Conservation (phyloP, 768 basidiomycete genomes). For the Lentinula lateritia region DNA sequence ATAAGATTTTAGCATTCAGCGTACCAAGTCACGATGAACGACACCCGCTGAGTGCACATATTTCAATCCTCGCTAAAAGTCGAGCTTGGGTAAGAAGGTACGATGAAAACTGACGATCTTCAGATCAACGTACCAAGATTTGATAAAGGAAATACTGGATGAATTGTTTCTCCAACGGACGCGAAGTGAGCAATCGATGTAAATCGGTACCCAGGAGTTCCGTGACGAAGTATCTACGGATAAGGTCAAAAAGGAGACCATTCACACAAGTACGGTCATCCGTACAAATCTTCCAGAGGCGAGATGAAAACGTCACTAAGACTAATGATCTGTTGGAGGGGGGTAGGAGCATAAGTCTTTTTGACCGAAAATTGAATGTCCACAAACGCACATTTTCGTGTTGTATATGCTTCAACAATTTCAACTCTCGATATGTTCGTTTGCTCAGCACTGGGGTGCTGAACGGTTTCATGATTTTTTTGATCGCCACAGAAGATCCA, state of each 20-base stretch:
- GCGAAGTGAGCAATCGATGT: slow-evolving; percentile 91
- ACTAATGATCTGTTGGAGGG: slow-evolving; percentile 79
- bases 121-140: slow-evolving; percentile 65
- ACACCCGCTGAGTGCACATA: slow-evolving; percentile 99
- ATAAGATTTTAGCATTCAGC: slow-evolving; percentile 17
- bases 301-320: slow-evolving; percentile 99
- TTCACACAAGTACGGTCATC: background rate
- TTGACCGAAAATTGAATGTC: slow-evolving; percentile 2
- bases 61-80: slow-evolving; percentile 84
- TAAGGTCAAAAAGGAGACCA: background rate
- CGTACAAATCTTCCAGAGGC: slow-evolving; percentile 95
- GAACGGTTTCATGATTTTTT: slow-evolving; percentile 99
- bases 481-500: slow-evolving; percentile 91
- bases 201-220: slow-evolving; percentile 97
- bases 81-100: background rate
- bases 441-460: slow-evolving; percentile 97
- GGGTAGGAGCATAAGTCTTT: background rate
- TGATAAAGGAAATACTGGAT: slow-evolving; percentile 99
- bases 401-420: slow-evolving; percentile 96
- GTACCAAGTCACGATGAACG: slow-evolving; percentile 91
- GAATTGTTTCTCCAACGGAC: slow-evolving; percentile 98
- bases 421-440: slow-evolving; percentile 95
- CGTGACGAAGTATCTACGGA: slow-evolving; percentile 91
- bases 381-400: slow-evolving; percentile 82
- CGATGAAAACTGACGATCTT: background rate